phyloP scores from a whole-genome alignment of 352 stramenopile genomes.

The Phytopythium boreale region DNA sequence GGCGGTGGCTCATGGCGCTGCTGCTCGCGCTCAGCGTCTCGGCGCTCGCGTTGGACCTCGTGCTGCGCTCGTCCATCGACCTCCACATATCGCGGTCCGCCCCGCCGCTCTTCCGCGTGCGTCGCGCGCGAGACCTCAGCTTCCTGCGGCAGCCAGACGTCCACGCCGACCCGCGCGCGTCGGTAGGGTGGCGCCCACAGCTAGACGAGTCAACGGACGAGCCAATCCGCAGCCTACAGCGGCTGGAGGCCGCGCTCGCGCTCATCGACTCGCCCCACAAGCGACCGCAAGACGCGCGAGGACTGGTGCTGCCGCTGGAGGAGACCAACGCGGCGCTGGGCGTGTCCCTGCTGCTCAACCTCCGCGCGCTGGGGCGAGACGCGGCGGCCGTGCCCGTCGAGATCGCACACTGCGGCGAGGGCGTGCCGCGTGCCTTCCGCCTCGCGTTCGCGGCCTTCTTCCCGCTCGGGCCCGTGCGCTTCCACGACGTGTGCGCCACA shows the following conservation, averaged over 20 bases:
- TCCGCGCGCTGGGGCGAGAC: slow-evolving; percentile 24
- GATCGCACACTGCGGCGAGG: slow-evolving; percentile 48
- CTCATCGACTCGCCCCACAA: background rate
- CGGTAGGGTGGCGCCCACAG: too few species aligned
- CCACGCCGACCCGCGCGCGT: too few species aligned
- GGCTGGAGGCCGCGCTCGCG: background rate
- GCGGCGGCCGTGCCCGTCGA: slow-evolving; percentile 40
- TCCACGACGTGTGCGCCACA: background rate
- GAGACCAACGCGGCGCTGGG: slow-evolving; percentile 38
- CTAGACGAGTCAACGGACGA: background rate
- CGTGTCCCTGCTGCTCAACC: slow-evolving; percentile 42
- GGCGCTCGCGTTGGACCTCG: slow-evolving; percentile 2
- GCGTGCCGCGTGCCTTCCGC: background rate
- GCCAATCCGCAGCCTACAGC: background rate
- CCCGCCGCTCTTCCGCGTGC: slow-evolving; percentile 13
- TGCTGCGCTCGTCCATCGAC: slow-evolving; percentile 17
- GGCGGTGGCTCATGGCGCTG: background rate
- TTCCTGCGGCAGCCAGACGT: slow-evolving; percentile 16
- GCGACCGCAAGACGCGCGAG: slow-evolving; percentile 10
- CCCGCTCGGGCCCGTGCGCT: slow-evolving; percentile 1
- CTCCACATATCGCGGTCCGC: slow-evolving; percentile 14
- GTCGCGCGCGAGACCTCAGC: slow-evolving; percentile 5
- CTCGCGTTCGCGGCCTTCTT: background rate
- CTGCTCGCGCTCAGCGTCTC: slow-evolving; percentile 1
- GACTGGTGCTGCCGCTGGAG: slow-evolving; percentile 54